Conservation (phyloP, 129 eudicot genomes). For the Chrysanthemum seticuspe region DNA sequence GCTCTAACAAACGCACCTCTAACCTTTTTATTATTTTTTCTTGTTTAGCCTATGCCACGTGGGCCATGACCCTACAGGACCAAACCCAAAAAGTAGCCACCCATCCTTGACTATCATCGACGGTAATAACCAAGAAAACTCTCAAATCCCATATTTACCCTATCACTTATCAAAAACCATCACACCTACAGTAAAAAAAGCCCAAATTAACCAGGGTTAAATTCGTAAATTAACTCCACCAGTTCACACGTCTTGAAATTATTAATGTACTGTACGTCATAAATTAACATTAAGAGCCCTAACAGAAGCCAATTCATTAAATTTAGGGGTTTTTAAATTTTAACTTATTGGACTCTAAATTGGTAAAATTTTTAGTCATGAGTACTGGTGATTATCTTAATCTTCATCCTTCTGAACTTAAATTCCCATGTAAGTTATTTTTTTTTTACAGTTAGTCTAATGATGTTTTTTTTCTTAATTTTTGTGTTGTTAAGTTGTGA, state of each 20-base stretch:
- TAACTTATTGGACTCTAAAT: constrained; percentile 1
- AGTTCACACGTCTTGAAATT: constrained; percentile 15
- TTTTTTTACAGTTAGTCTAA: background rate
- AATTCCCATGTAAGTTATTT: constrained; percentile 74
- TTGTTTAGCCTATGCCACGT: too few relatives aligned
- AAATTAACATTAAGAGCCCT: constrained; percentile 36
- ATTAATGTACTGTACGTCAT: background rate
- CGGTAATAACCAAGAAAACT: background rate
- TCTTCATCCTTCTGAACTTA: constrained; percentile 86
- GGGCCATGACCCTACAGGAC: too few relatives aligned
- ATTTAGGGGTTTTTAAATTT: constrained; percentile 5
- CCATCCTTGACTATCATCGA: background rate
- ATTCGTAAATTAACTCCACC: constrained; percentile 17
- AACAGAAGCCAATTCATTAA: constrained; percentile 20
- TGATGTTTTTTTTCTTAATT: background rate
- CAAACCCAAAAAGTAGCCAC: background rate
- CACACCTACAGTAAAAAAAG: background rate
- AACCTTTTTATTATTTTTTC: too few relatives aligned
- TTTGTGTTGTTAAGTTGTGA: constrained; percentile 10
- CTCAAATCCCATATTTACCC: constrained; percentile 9
- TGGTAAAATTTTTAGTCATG: constrained; percentile 42
- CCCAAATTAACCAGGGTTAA: constrained; percentile 15
- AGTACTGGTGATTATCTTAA: constrained; percentile 67
- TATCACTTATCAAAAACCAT: background rate
- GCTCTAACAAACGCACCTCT: too few relatives aligned